Conservation (phyloP, 75 land plant species). For the Ceratopteris richardii region DNA sequence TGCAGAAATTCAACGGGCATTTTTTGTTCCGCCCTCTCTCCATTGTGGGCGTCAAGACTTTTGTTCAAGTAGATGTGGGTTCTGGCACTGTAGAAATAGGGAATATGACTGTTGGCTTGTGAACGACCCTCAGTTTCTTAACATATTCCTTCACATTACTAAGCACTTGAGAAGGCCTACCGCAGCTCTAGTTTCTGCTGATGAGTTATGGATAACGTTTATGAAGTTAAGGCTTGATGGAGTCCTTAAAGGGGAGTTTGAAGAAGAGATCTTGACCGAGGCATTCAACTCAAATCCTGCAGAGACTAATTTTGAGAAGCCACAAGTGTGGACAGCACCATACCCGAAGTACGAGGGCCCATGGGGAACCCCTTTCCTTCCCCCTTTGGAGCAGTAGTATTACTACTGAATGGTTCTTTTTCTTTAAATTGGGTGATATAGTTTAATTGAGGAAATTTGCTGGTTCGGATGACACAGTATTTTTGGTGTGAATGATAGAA, state of each 20-base stretch:
- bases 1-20: too few relatives aligned
- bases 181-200: conserved; percentile 86
- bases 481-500: too few relatives aligned
- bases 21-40: too few relatives aligned
- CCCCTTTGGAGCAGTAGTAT: conserved; percentile 12
- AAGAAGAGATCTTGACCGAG: conserved; percentile 55
- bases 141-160: conserved; percentile 70
- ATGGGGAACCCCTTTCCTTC: conserved; percentile 66
- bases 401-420: too few relatives aligned
- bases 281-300: conserved; percentile 44
- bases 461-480: too few relatives aligned
- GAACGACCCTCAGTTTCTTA: conserved; percentile 85
- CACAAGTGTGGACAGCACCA: conserved; percentile 66
- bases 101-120: conserved; percentile 94
- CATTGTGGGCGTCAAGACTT: too few relatives aligned
- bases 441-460: too few relatives aligned
- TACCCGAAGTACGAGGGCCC: conserved; percentile 62
- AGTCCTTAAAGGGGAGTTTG: conserved; percentile 57
- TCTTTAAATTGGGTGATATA: too few relatives aligned
- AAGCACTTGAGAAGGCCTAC: conserved; percentile 69
- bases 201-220: conserved; percentile 89
- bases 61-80: too few relatives aligned
- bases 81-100: too few relatives aligned
- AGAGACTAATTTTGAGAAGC: conserved; percentile 45
- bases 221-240: conserved; percentile 91